Conservation (phyloP, 257 asterid species). For the Penstemon barbatus region DNA sequence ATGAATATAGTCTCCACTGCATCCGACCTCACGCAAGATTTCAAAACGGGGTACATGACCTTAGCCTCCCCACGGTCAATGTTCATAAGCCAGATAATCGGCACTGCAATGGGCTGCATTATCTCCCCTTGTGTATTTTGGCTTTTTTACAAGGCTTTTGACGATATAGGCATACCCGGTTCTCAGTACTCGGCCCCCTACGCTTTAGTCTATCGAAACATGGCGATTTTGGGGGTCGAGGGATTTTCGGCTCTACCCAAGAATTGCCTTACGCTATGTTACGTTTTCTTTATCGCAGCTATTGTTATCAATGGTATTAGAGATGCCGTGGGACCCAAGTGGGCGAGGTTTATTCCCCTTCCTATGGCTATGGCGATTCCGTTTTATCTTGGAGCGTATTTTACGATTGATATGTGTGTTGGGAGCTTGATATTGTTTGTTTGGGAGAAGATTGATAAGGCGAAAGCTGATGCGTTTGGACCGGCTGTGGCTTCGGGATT, state of each 20-base stretch:
- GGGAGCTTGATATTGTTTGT: slow-evolving; percentile 78
- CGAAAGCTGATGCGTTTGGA: slow-evolving; percentile 78
- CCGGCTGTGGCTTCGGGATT: slow-evolving; percentile 90
- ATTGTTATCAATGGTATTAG: slow-evolving; percentile 56
- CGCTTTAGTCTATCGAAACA: slow-evolving; percentile 71
- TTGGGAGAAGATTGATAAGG: slow-evolving; percentile 65
- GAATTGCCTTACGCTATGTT: slow-evolving; percentile 75
- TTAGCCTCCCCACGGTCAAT: slow-evolving; percentile 87
- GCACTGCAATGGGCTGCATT: slow-evolving; percentile 87
- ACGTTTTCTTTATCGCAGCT: slow-evolving; percentile 60
- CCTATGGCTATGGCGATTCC: slow-evolving; percentile 99
- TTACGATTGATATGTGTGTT: slow-evolving; percentile 79
- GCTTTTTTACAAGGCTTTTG: slow-evolving; percentile 78
- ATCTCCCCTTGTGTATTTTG: slow-evolving; percentile 86
- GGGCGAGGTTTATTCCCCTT: slow-evolving; percentile 68
- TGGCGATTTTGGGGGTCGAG: slow-evolving; percentile 76
- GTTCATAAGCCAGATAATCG: slow-evolving; percentile 87
- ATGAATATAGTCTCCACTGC: slow-evolving; percentile 94
- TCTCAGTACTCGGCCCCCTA: slow-evolving; percentile 77
- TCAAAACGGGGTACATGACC: slow-evolving; percentile 87
- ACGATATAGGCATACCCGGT: slow-evolving; percentile 45
- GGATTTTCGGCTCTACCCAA: slow-evolving; percentile 68
- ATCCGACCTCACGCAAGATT: slow-evolving; percentile 86
- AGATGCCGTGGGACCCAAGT: slow-evolving; percentile 52
- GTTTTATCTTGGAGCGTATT: slow-evolving; percentile 73